phyloP scores from a whole-genome alignment of 2,329 filamentous ascomycete species.

The Didymella exigua region DNA sequence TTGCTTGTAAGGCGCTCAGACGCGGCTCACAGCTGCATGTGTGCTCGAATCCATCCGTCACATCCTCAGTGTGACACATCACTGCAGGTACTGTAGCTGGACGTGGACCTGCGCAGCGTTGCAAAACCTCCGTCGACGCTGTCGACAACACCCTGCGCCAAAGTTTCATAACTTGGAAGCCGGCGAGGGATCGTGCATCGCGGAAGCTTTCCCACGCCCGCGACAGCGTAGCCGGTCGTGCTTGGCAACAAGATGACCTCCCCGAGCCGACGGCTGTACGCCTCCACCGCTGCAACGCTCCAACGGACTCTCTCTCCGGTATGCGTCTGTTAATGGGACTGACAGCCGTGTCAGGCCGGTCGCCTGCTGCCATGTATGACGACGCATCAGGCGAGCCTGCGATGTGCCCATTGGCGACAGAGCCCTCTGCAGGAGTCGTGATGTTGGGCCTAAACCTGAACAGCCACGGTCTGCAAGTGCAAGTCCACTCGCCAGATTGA shows the following conservation, averaged over 20 bases:
- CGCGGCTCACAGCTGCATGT: constrained; percentile 5
- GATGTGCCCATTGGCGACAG: constrained; percentile 13
- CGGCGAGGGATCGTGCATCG: constrained; percentile 15
- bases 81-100: constrained; percentile 8
- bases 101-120: neutral
- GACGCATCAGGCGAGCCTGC: constrained; percentile 9
- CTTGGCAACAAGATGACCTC: constrained; percentile 17
- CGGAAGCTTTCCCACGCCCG: constrained; percentile 23
- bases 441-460: constrained; percentile 13
- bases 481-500: constrained; percentile 15
- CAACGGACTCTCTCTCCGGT: constrained; percentile 19
- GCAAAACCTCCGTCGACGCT: neutral
- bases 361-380: constrained; percentile 20
- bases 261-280: constrained; percentile 28
- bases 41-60: constrained; percentile 1
- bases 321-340: constrained; percentile 6
- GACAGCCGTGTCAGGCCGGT: constrained; percentile 6
- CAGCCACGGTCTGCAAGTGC: constrained; percentile 10
- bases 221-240: constrained; percentile 16
- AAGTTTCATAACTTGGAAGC: neutral
- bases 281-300: too few species aligned
- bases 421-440: neutral
- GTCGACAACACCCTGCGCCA: constrained; percentile 1
- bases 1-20: neutral
- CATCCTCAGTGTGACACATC: constrained; percentile 1